Percentiles rank a stretch among this genome's conserved stretches.
These are phyloP conservation scores for Trichoderma sp. DNA, from an alignment of 2,329 filamentous ascomycete species.

Conservation along the genomic window DNA sequence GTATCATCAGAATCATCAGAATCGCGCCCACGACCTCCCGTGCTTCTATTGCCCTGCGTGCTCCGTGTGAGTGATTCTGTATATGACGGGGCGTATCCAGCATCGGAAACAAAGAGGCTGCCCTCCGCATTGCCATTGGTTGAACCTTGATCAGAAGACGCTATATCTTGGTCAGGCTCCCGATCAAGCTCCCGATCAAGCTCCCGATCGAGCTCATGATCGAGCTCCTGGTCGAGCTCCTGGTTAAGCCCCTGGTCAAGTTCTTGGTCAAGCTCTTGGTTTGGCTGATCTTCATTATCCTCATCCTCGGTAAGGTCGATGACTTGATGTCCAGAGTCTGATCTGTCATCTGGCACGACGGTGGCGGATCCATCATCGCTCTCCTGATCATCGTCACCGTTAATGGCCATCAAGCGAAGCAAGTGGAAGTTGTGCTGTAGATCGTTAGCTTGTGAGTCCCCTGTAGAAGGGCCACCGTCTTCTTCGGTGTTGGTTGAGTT, in stretches of 20 bases:
- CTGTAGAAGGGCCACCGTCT: not conserved
- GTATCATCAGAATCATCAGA: not conserved
- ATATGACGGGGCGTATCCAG: not conserved
- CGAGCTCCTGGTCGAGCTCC: not conserved
- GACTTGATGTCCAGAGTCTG: not conserved
- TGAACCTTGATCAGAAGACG: not conserved
- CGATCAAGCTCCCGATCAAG: too few species aligned
- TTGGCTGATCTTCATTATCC: not conserved
- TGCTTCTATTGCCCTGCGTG: not conserved
- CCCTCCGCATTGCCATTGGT: not conserved
- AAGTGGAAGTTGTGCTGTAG: not conserved
- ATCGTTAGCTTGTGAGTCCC: not conserved
- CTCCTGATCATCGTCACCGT: not conserved
- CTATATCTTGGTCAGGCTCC: not conserved
- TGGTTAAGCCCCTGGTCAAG: not conserved
- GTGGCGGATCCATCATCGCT: conserved; percentile 9
- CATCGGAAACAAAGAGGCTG: conserved; percentile 8
- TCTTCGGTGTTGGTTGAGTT: not conserved
- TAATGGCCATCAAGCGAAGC: not conserved
- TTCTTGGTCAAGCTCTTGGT: not conserved
- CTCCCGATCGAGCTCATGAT: not conserved
- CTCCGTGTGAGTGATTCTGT: not conserved
- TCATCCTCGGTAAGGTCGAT: conserved; percentile 15
- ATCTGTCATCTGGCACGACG: conserved; percentile 7
- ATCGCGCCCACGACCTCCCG: not conserved